Evolutionary conservation across 768 basidiomycete species (phyloP).

Genomic region (Kwoniella heveanensis): DNA sequence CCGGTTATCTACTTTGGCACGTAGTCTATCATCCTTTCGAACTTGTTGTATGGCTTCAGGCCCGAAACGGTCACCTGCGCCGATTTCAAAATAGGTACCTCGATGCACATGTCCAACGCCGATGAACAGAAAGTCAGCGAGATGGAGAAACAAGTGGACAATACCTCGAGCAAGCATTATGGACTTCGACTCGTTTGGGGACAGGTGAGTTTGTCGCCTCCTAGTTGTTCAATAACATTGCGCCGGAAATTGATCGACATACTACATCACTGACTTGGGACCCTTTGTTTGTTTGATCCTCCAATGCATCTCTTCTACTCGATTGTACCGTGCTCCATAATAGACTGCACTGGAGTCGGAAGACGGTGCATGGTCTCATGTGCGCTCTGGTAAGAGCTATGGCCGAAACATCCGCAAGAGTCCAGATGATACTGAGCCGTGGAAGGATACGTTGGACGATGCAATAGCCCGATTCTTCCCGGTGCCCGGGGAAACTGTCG

Average conservation of each 20-base stretch:
- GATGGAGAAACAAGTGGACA: slow-evolving; percentile 2
- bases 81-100: slow-evolving; percentile 10
- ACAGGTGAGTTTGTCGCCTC: slow-evolving; percentile 14
- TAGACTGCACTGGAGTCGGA: slow-evolving; percentile 5
- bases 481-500: slow-evolving; percentile 3
- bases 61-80: slow-evolving; percentile 1
- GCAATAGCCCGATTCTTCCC: slow-evolving; percentile 12
- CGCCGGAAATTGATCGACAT: too few species aligned
- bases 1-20: neutral
- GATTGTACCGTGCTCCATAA: neutral
- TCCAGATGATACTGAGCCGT: neutral
- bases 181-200: slow-evolving; percentile 9
- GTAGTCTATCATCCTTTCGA: slow-evolving; percentile 14
- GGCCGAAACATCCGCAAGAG: slow-evolving; percentile 4
- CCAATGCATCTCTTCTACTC: too few species aligned
- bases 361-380: neutral
- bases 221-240: too few species aligned
- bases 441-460: slow-evolving; percentile 5
- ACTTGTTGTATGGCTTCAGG: neutral
- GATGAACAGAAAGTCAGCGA: neutral
- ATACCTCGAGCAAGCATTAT: slow-evolving; percentile 5
- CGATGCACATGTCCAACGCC: slow-evolving; percentile 7
- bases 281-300: too few species aligned
- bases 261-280: too few species aligned
- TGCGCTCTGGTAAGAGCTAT: slow-evolving; percentile 6